Percentiles rank a stretch among this genome's conserved stretches.
These are phyloP conservation scores for Acrodontium crateriforme DNA, from an alignment of 2,329 filamentous ascomycete species.

Conservation along the genomic window DNA sequence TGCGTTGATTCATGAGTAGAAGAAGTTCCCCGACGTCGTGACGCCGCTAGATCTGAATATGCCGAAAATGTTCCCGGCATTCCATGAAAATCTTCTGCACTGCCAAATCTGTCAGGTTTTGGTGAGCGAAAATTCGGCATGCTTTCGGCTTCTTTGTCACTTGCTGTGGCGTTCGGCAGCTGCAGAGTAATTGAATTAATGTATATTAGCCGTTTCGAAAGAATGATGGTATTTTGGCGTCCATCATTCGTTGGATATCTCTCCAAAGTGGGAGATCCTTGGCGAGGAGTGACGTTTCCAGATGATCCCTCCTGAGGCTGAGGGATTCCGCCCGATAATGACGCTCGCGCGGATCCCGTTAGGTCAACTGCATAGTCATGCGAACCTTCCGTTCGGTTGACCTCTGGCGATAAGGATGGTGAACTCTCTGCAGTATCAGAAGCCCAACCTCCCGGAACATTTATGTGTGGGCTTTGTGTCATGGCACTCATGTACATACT, in stretches of 20 bases:
- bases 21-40: slow-evolving; percentile 12
- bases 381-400: no score
- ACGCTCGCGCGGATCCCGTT: no score
- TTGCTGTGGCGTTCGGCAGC: slow-evolving; percentile 15
- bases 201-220: slow-evolving; percentile 6
- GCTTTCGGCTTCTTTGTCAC: background rate
- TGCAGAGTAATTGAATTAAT: slow-evolving; percentile 26
- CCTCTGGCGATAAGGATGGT: slow-evolving; percentile 18
- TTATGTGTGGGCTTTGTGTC: slow-evolving; percentile 22
- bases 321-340: no score
- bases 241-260: background rate
- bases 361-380: no score
- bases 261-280: slow-evolving; percentile 7
- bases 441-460: slow-evolving; percentile 31
- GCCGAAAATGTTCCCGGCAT: slow-evolving; percentile 36
- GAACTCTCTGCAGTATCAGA: slow-evolving; percentile 16
- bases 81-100: no score
- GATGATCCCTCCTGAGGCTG: no score
- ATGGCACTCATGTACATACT: slow-evolving; percentile 75
- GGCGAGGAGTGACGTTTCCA: slow-evolving; percentile 16
- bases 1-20: slow-evolving; percentile 1
- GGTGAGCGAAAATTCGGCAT: no score
- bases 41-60: slow-evolving; percentile 30
- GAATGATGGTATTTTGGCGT: background rate
- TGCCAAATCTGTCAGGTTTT: no score